Evolutionary conservation across 345 rosid species (phyloP), one percentile per base, ranked within the genome.

Genomic region (Erucastrum elatum): DNA sequence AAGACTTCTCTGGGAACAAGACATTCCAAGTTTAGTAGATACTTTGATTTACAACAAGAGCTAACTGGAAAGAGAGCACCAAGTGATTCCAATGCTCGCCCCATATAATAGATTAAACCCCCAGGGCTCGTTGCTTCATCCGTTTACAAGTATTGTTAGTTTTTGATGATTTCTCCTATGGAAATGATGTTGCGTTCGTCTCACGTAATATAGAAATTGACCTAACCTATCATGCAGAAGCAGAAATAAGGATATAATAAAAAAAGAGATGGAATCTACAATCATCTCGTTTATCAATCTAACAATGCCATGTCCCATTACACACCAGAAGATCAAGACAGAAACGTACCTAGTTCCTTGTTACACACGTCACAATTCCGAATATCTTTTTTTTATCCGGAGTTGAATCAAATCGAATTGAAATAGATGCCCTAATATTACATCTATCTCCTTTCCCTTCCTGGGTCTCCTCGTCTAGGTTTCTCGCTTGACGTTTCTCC

Each of bases 41-140:
- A 9, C 27, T 66, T 60, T 37, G 46, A 66, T 65, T 58, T 68
- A 72, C 76, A 71, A 70, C 1, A 70, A 68, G 2, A 70, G 25
- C 75, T 39, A 76, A 78, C 34, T 75, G 31, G 77, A 65, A 78
- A 74, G 72, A 68, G 82, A 78, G 75, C 77, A 71, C 65, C 76
- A 76, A 72, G 64, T 70, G 76, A 68, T 68, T 66, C 80, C 80
- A 82, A 75, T 64, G 68, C 75, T 84, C 82, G 77, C 87, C 87
- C 88, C 90, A 87, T 85, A 87, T 69, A 85, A 87, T 15, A 70
- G 68, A 68, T 60, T 51, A 25, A 17, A 60, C 41, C 41, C 74
- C 17, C 17, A 37, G 41, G 64, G 6, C 16, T 62, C 51, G 31
- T 64, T 35, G 68, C 68, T 35, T 61, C 65, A 27, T n/a, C 65